These are phyloP conservation scores for Primulina tabacum DNA, from an alignment of 257 asterid genomes.

Conservation along the genomic window DNA sequence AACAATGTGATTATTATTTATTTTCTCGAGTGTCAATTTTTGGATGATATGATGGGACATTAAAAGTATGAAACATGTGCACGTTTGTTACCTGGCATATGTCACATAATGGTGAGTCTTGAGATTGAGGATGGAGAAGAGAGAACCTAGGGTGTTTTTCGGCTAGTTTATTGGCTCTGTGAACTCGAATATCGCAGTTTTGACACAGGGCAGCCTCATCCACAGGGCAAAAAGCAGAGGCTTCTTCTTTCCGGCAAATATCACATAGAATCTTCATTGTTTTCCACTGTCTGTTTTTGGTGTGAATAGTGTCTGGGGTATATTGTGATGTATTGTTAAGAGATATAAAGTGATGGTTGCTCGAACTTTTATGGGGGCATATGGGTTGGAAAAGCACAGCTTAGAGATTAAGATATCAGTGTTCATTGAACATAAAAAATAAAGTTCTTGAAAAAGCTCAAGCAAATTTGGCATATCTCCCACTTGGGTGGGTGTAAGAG, in stretches of 20 bases:
- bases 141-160: slow-evolving; percentile 74
- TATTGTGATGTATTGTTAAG: neutral
- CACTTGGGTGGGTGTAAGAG: neutral
- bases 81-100: slow-evolving; percentile 57
- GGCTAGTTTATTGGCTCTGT: slow-evolving; percentile 74
- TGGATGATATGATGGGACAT: neutral
- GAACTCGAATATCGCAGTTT: slow-evolving; percentile 65
- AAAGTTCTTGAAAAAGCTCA: neutral
- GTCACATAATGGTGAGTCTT: slow-evolving; percentile 62
- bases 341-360: neutral
- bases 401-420: neutral
- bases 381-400: neutral
- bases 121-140: slow-evolving; percentile 46
- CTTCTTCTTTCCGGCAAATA: slow-evolving; percentile 62
- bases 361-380: neutral
- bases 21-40: no score
- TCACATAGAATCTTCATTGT: slow-evolving; percentile 80
- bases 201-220: slow-evolving; percentile 86
- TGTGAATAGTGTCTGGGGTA: neutral
- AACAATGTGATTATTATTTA: neutral
- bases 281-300: neutral
- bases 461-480: neutral
- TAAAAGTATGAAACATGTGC: neutral
- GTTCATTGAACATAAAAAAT: neutral
- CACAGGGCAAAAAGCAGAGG: slow-evolving; percentile 67